A percentile compares a stretch with the other conserved stretches of the same genome.
These are phyloP conservation scores for Suillus paluster DNA, from an alignment of 768 basidiomycete genomes.

Conservation along the genomic window DNA sequence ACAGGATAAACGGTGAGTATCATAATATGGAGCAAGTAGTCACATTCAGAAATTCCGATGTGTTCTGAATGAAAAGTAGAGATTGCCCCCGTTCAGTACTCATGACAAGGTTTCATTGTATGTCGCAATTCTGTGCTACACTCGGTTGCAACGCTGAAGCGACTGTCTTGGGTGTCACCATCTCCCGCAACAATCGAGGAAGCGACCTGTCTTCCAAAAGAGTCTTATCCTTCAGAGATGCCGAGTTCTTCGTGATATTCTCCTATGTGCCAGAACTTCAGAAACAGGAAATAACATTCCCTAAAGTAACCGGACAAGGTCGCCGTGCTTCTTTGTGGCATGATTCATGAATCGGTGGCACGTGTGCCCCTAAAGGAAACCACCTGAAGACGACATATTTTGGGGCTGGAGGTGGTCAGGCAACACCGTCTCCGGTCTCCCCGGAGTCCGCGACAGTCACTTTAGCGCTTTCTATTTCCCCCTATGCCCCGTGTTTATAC, in stretches of 20 bases:
- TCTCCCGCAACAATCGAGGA: neutral
- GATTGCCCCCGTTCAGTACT: neutral
- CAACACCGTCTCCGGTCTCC: neutral
- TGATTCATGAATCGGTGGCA: too few relatives aligned
- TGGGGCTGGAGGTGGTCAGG: neutral
- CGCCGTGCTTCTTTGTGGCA: neutral
- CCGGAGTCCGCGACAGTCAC: neutral
- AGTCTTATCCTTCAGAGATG: neutral
- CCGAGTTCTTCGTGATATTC: neutral
- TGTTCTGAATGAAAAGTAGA: neutral
- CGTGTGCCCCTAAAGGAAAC: neutral
- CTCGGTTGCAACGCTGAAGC: neutral
- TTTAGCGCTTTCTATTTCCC: neutral
- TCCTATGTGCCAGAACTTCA: neutral
- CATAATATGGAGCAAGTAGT: neutral
- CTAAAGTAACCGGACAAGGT: neutral
- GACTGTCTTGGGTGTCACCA: neutral
- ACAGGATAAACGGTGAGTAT: neutral
- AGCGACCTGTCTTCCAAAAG: neutral
- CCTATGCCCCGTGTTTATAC: neutral
- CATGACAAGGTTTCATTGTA: neutral
- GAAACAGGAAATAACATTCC: neutral
- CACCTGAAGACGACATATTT: neutral
- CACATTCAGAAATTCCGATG: neutral
- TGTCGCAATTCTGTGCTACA: neutral